Conservation (phyloP, 1,139 yeast species). For the Kurtzmaniella natalensis region DNA sequence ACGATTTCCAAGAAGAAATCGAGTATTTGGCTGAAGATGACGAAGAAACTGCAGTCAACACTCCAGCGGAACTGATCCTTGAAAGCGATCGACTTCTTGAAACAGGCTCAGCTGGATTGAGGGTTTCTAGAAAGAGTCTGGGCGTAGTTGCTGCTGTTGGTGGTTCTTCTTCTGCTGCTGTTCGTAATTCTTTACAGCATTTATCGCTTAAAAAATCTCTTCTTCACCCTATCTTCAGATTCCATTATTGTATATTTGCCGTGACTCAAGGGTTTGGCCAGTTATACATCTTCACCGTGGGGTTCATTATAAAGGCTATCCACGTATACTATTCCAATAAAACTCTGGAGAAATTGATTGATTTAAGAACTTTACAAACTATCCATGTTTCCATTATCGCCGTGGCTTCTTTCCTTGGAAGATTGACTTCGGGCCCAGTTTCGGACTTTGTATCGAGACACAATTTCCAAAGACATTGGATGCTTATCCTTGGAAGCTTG, state of each 20-base stretch:
- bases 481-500: constrained; percentile 48
- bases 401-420: constrained; percentile 60
- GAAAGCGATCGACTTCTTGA: neutral
- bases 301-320: constrained; percentile 60
- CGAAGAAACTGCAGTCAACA: constrained; percentile 1
- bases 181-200: constrained; percentile 11
- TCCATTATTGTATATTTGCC: constrained; percentile 54
- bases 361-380: constrained; percentile 50
- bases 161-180: constrained; percentile 3
- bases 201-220: constrained; percentile 16
- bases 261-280: constrained; percentile 71
- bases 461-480: constrained; percentile 65
- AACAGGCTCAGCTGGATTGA: too few species aligned
- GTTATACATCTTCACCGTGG: constrained; percentile 72
- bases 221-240: constrained; percentile 33
- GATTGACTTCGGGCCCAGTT: constrained; percentile 65
- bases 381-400: constrained; percentile 72
- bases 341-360: constrained; percentile 8
- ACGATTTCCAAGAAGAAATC: constrained; percentile 2
- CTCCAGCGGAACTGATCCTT: constrained; percentile 4
- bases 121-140: neutral
- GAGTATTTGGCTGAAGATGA: constrained; percentile 2
- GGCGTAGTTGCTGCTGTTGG: neutral
- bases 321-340: constrained; percentile 21
- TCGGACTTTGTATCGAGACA: constrained; percentile 56